These are phyloP conservation scores for Filobasidium uniguttulatum DNA, from an alignment of 1,284 basidiomycete genomes.

Conservation along the genomic window DNA sequence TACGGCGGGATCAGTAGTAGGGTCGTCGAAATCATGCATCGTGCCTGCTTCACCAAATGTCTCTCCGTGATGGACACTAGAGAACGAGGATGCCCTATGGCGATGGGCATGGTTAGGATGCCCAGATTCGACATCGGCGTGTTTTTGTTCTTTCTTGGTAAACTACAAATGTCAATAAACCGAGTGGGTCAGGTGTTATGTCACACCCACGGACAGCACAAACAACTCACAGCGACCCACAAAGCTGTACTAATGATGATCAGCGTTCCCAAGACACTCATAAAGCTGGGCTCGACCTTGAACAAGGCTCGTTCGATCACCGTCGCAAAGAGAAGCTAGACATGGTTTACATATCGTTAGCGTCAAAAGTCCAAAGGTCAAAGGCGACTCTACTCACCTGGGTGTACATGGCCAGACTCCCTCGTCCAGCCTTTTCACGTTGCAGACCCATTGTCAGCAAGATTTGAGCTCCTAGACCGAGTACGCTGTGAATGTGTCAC, in stretches of 20 bases:
- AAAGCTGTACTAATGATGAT: constrained; percentile 32
- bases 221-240: constrained; percentile 32
- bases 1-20: too few relatives aligned
- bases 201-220: too few relatives aligned
- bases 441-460: constrained; percentile 35
- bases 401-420: constrained; percentile 34
- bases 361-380: not conserved
- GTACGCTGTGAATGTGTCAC: constrained; percentile 27
- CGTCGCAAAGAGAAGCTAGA: constrained; percentile 30
- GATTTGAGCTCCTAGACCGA: constrained; percentile 50
- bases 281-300: constrained; percentile 26
- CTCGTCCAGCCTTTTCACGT: constrained; percentile 36
- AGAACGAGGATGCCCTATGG: not conserved
- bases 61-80: not conserved
- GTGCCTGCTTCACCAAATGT: too few relatives aligned
- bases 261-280: constrained; percentile 27
- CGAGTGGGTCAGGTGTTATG: not conserved
- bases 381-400: constrained; percentile 22
- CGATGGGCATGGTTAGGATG: not conserved
- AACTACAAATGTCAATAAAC: too few relatives aligned
- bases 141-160: too few relatives aligned
- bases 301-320: constrained; percentile 34
- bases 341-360: not conserved
- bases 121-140: too few relatives aligned
- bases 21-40: too few relatives aligned